These are phyloP conservation scores for Lachancea cidri DNA, from an alignment of 805 yeast genomes.

Conservation along the genomic window DNA sequence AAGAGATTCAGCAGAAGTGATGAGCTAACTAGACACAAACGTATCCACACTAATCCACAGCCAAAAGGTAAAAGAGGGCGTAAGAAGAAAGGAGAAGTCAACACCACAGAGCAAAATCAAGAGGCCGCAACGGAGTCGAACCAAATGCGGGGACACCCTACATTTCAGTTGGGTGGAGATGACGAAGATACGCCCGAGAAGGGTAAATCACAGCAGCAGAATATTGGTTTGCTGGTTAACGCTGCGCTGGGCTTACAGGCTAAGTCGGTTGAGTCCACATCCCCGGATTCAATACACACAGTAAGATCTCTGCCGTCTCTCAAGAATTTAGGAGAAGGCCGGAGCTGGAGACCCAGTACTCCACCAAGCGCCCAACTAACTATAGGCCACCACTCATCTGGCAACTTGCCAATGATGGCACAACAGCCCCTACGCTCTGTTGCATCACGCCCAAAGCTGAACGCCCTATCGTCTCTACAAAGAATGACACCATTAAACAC, in stretches of 20 bases:
- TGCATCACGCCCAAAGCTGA: conserved; percentile 22
- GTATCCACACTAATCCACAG: conserved; percentile 69
- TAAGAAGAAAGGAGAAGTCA: conserved; percentile 30
- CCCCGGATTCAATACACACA: conserved; percentile 1
- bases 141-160: conserved; percentile 6
- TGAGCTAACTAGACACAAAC: conserved; percentile 66
- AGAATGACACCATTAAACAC: conserved; percentile 54
- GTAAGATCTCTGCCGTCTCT: conserved; percentile 9
- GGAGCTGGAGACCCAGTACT: background rate
- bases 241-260: conserved; percentile 6
- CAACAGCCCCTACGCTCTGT: conserved; percentile 1
- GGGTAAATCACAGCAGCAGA: conserved; percentile 2
- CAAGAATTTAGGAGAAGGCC: conserved; percentile 3
- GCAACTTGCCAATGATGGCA: background rate
- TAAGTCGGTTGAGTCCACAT: background rate
- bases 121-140: conserved; percentile 1
- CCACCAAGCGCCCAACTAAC: background rate
- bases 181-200: conserved; percentile 2
- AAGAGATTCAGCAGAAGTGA: conserved; percentile 67
- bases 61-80: conserved; percentile 54
- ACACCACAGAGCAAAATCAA: conserved; percentile 1
- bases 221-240: conserved; percentile 9
- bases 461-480: conserved; percentile 48
- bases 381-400: conserved; percentile 1
- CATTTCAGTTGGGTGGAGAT: conserved; percentile 7